Conservation (phyloP, 257 asterid genomes). For the Solanum habrochaites region DNA sequence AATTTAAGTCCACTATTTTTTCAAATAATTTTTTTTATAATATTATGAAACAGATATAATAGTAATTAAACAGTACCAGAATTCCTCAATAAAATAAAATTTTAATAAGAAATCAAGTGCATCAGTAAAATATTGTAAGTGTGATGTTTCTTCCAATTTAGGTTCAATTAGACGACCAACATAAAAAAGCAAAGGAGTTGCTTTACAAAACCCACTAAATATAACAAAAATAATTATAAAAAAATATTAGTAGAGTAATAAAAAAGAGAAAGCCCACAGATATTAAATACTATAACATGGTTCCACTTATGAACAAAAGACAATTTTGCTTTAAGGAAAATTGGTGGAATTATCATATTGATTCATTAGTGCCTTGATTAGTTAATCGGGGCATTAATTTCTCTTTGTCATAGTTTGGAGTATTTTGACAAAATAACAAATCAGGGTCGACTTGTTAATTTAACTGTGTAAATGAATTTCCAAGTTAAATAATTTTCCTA, state of each 20-base stretch:
- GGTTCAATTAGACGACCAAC: slow-evolving; percentile 14
- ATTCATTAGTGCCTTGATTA: not conserved
- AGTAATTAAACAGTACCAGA: too few species aligned
- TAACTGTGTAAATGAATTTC: not conserved
- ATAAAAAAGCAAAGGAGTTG: slow-evolving; percentile 10
- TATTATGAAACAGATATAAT: too few species aligned
- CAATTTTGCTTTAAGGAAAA: not conserved
- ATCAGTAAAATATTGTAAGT: too few species aligned
- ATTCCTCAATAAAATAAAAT: too few species aligned
- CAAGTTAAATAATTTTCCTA: not conserved
- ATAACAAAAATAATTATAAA: not conserved
- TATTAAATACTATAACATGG: not conserved
- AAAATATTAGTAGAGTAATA: not conserved
- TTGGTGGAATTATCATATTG: not conserved
- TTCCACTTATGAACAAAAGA: not conserved
- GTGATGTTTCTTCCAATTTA: not conserved
- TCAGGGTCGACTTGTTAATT: too few species aligned
- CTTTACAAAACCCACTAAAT: not conserved
- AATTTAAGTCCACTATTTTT: too few species aligned
- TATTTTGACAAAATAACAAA: not conserved
- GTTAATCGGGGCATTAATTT: not conserved
- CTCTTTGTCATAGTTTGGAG: not conserved
- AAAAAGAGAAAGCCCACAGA: not conserved
- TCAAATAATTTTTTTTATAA: too few species aligned
- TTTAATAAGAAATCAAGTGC: too few species aligned